phyloP scores from a whole-genome alignment of 345 rosid genomes.

The Leavenworthia alabamica region DNA sequence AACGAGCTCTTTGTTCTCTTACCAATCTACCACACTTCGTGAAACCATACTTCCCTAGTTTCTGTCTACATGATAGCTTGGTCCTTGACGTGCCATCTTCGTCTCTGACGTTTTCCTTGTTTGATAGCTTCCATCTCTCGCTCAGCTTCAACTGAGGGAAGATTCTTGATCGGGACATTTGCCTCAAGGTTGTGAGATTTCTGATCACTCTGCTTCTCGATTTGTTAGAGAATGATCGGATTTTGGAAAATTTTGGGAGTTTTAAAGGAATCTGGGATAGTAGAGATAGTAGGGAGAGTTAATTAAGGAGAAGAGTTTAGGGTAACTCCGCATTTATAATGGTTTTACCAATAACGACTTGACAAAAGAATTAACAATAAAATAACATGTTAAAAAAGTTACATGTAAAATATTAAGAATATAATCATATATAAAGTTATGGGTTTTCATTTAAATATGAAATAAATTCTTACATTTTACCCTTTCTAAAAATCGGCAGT shows the following conservation, averaged over 20 bases:
- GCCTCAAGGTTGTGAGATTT: too few species aligned
- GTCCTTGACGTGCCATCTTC: neutral
- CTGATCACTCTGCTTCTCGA: too few species aligned
- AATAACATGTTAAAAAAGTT: neutral
- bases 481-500: too few species aligned
- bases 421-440: neutral
- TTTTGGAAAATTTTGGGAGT: neutral
- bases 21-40: conserved; percentile 70
- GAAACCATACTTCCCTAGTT: conserved; percentile 49
- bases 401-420: too few species aligned
- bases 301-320: neutral
- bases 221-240: neutral
- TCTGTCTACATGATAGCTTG: conserved; percentile 35
- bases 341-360: neutral
- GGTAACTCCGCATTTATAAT: conserved; percentile 16
- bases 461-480: too few species aligned
- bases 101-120: conserved; percentile 34
- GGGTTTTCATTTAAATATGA: too few species aligned
- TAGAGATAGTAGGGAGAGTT: neutral
- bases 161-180: conserved; percentile 17
- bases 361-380: neutral
- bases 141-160: conserved; percentile 33
- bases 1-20: conserved; percentile 80
- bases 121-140: conserved; percentile 49
- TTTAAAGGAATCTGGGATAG: neutral